A percentile compares a stretch with the other conserved stretches of the same genome.
These are phyloP conservation scores for Acer yangbiense DNA, from an alignment of 345 rosid genomes.

Conservation along the genomic window DNA sequence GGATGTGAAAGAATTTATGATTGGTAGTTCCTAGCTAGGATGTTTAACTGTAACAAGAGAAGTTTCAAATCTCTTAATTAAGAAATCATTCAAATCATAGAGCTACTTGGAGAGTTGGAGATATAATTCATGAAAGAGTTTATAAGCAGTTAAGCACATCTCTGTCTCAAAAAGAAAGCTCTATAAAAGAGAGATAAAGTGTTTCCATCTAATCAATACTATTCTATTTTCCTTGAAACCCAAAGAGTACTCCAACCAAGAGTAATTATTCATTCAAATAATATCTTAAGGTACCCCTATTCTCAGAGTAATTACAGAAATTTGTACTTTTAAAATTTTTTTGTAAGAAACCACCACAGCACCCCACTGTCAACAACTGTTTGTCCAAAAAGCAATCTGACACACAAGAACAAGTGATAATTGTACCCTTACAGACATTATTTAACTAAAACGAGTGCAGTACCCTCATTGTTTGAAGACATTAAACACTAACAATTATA, in stretches of 20 bases:
- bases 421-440: no score
- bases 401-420: not conserved
- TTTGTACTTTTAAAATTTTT: not conserved
- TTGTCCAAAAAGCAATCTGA: not conserved
- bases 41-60: not conserved
- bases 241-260: not conserved
- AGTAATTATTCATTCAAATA: not conserved
- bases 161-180: not conserved
- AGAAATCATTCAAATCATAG: not conserved
- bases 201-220: not conserved
- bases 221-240: not conserved
- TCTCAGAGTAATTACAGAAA: not conserved
- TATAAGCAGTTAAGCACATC: not conserved
- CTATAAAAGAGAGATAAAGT: not conserved
- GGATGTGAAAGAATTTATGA: not conserved
- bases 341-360: not conserved
- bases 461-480: no score
- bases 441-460: no score
- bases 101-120: not conserved
- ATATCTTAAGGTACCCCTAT: not conserved
- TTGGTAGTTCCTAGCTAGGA: not conserved
- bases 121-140: slow-evolving; percentile 4
- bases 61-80: not conserved
- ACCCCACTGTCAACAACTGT: not conserved
- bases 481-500: no score